phyloP scores from a whole-genome alignment of 2,329 filamentous ascomycete species.

The Tolypocladium endophyticum region DNA sequence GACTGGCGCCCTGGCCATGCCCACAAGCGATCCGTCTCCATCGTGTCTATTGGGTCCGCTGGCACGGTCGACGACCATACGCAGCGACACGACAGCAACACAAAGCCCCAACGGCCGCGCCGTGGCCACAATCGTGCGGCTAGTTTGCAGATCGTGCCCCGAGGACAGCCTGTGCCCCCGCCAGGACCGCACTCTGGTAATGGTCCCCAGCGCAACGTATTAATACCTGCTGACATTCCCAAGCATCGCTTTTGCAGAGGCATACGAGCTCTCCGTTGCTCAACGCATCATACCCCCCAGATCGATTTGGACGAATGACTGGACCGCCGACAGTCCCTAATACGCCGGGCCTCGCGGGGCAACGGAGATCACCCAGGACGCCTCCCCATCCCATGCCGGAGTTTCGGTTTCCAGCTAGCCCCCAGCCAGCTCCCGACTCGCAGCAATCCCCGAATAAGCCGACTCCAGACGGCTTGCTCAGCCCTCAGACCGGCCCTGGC shows the following conservation, averaged over 20 bases:
- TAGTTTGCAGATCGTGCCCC: conserved; percentile 60
- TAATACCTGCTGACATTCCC: conserved; percentile 1
- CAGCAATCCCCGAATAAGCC: conserved; percentile 15
- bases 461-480: conserved; percentile 27
- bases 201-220: conserved; percentile 7
- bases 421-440: conserved; percentile 27
- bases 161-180: conserved; percentile 31
- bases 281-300: conserved; percentile 43
- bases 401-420: conserved; percentile 44
- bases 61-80: conserved; percentile 36
- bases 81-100: conserved; percentile 29
- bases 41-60: conserved; percentile 62
- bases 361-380: conserved; percentile 28
- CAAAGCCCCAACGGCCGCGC: conserved; percentile 36
- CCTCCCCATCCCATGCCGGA: conserved; percentile 38
- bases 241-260: conserved; percentile 28
- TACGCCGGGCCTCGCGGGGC: conserved; percentile 27
- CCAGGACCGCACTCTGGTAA: conserved; percentile 27
- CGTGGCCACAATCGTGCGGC: conserved; percentile 67
- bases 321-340: conserved; percentile 33
- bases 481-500: conserved; percentile 22
- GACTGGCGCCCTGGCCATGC: conserved; percentile 35
- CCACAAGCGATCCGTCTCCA: conserved; percentile 70
- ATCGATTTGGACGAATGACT: conserved; percentile 31
- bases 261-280: conserved; percentile 40